phyloP scores from a whole-genome alignment of 116 monocot genomes.

The Phalaenopsis hybrid region DNA sequence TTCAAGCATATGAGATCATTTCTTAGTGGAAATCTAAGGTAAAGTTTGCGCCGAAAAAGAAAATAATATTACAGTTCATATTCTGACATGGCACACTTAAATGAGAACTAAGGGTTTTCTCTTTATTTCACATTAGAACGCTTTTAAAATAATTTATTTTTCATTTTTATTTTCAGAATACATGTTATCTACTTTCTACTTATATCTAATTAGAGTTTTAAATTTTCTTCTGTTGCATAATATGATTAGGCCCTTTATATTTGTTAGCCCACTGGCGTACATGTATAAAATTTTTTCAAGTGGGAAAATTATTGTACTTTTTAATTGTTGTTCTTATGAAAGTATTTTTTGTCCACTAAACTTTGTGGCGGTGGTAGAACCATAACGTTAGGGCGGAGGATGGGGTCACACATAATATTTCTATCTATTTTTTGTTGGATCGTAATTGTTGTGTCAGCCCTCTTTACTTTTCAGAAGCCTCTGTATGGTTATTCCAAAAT shows the following conservation, averaged over 20 bases:
- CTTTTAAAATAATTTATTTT: neutral
- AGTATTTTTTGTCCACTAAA: neutral
- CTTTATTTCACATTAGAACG: neutral
- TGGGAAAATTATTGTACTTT: neutral
- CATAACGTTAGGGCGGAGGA: neutral
- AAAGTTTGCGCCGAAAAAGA: neutral
- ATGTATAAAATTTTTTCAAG: neutral
- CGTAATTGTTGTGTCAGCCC: neutral
- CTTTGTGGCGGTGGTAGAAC: neutral
- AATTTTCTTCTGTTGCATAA: neutral
- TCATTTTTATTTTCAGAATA: neutral
- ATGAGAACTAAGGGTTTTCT: neutral
- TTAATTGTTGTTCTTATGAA: neutral
- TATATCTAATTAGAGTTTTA: neutral
- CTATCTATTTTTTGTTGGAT: neutral
- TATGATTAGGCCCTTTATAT: neutral
- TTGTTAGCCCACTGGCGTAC: neutral
- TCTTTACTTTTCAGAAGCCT: neutral
- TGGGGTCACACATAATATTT: neutral
- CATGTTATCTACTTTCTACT: neutral
- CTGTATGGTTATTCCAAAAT: neutral
- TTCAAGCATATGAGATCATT: neutral
- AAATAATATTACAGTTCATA: neutral
- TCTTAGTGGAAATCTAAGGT: neutral
- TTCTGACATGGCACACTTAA: neutral